Percentiles rank a stretch among this genome's conserved stretches.
phyloP scores from a whole-genome alignment of 1,284 basidiomycete genomes.

The Cystobasidiaceae sp. region DNA sequence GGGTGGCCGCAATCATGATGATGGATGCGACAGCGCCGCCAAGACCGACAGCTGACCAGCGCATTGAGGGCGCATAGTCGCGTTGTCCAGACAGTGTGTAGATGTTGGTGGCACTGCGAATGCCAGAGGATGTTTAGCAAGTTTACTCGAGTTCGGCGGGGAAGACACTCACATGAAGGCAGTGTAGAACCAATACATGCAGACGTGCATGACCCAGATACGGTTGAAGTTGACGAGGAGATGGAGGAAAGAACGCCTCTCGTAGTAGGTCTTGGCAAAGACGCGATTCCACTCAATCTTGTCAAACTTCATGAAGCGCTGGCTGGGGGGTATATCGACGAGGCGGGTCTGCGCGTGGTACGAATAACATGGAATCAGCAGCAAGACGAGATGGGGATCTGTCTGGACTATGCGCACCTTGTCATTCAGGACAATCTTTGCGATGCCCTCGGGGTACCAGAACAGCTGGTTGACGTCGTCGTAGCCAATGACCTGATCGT shows the following conservation, averaged over 20 bases:
- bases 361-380: constrained; percentile 11
- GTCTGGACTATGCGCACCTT: constrained; percentile 56
- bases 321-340: constrained; percentile 78
- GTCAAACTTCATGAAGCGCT: constrained; percentile 92
- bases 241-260: constrained; percentile 89
- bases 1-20: constrained; percentile 88
- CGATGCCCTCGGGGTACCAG: constrained; percentile 99
- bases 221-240: constrained; percentile 96
- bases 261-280: constrained; percentile 96
- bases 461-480: constrained; percentile 99
- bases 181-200: constrained; percentile 90
- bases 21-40: constrained; percentile 83
- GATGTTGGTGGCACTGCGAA: constrained; percentile 79
- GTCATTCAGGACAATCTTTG: constrained; percentile 79
- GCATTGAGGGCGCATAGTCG: constrained; percentile 60
- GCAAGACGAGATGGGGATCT: background rate
- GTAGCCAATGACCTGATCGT: constrained; percentile 93
- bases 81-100: constrained; percentile 54
- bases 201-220: constrained; percentile 90
- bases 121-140: background rate
- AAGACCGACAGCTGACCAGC: constrained; percentile 80
- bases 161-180: constrained; percentile 47
- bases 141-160: background rate
- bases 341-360: constrained; percentile 67
- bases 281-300: constrained; percentile 87